These are phyloP conservation scores for Populus davidiana DNA, from an alignment of 345 rosid genomes.

Conservation along the genomic window DNA sequence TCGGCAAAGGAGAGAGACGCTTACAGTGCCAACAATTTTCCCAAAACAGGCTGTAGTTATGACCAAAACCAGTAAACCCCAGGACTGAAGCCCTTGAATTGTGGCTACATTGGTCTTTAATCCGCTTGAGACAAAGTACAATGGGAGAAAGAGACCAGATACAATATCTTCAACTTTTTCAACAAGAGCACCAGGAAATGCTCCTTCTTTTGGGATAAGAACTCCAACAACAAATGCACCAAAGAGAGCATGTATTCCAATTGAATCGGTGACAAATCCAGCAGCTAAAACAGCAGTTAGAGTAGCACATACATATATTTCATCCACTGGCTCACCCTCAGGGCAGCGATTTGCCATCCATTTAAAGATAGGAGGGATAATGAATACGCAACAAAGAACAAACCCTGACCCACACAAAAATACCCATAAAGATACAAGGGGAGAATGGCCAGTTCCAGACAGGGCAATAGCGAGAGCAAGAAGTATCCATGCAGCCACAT, in stretches of 20 bases:
- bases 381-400: constrained; percentile 31
- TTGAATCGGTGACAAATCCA: constrained; percentile 58
- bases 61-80: constrained; percentile 69
- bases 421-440: constrained; percentile 68
- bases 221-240: constrained; percentile 78
- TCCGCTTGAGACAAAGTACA: constrained; percentile 81
- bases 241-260: constrained; percentile 76
- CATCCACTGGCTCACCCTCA: constrained; percentile 75
- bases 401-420: constrained; percentile 54
- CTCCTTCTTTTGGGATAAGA: constrained; percentile 68
- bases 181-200: constrained; percentile 57
- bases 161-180: constrained; percentile 83
- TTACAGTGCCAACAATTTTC: constrained; percentile 62
- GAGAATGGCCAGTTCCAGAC: constrained; percentile 49
- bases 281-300: constrained; percentile 55
- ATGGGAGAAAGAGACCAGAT: constrained; percentile 64
- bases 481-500: constrained; percentile 75
- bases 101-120: constrained; percentile 67
- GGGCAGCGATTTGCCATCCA: constrained; percentile 65
- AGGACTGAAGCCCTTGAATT: constrained; percentile 54
- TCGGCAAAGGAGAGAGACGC: constrained; percentile 46
- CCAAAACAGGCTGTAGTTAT: constrained; percentile 68
- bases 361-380: constrained; percentile 44
- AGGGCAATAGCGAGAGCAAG: constrained; percentile 80
- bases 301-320: constrained; percentile 59